Percentiles rank a stretch among this genome's conserved stretches.
These are phyloP conservation scores for Rosa persica DNA, from an alignment of 306 rosid species.

Conservation along the genomic window DNA sequence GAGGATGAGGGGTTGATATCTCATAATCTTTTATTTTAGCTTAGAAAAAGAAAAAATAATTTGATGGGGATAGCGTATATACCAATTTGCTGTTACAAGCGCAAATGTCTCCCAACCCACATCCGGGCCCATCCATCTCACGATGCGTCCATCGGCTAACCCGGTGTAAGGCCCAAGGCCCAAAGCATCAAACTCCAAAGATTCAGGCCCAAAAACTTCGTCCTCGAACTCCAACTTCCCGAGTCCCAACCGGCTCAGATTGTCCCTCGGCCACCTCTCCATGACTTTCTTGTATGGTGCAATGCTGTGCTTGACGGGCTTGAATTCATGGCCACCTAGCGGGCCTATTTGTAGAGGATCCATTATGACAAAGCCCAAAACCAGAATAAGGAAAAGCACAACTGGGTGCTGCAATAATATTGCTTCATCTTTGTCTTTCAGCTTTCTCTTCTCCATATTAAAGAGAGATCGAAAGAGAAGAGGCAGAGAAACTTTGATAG, in stretches of 20 bases:
- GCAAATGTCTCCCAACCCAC: constrained; percentile 96
- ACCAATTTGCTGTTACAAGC: constrained; percentile 73
- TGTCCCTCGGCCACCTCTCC: constrained; percentile 80
- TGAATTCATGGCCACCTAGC: constrained; percentile 54
- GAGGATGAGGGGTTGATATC: neutral
- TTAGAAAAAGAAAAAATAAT: neutral
- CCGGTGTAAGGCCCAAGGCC: constrained; percentile 92
- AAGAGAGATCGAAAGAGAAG: constrained; percentile 3
- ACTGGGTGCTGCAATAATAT: constrained; percentile 65
- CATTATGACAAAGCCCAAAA: constrained; percentile 60
- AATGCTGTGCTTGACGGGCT: constrained; percentile 72
- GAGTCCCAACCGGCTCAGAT: constrained; percentile 56
- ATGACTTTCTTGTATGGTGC: constrained; percentile 86
- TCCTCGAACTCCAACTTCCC: constrained; percentile 65
- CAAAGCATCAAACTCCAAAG: constrained; percentile 67
- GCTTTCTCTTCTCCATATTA: constrained; percentile 66
- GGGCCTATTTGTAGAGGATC: constrained; percentile 93
- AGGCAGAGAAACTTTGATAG: neutral
- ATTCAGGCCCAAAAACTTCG: constrained; percentile 88
- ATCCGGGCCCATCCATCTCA: constrained; percentile 86
- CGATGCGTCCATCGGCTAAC: constrained; percentile 88
- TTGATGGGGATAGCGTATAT: neutral
- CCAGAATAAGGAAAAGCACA: constrained; percentile 49
- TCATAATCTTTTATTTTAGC: neutral
- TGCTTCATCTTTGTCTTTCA: constrained; percentile 50